These are phyloP conservation scores for Diaporthe citriasiana DNA, from an alignment of 2,329 filamentous ascomycete genomes.

Conservation along the genomic window DNA sequence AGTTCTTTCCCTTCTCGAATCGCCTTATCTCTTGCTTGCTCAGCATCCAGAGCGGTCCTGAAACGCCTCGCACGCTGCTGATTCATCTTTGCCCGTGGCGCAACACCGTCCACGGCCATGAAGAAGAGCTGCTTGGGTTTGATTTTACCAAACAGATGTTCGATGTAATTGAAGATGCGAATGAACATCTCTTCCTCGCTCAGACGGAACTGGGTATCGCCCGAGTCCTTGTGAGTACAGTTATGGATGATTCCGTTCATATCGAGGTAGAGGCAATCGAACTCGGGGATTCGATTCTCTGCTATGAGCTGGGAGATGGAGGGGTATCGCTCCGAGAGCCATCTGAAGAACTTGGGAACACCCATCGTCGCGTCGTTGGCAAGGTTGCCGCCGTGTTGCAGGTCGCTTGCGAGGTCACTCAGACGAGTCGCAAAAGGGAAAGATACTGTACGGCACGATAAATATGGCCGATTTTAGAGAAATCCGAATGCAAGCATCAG, in stretches of 20 bases:
- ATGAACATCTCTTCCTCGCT: conserved; percentile 99
- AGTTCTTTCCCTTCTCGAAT: conserved; percentile 90
- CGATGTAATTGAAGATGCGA: conserved; percentile 99
- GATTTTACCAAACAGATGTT: conserved; percentile 98
- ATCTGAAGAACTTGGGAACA: conserved; percentile 95
- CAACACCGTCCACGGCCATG: conserved; percentile 99
- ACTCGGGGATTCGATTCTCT: conserved; percentile 98
- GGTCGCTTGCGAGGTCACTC: not conserved
- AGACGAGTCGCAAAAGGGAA: conserved; percentile 7
- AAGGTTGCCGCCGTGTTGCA: conserved; percentile 17
- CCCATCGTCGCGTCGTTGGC: conserved; percentile 49
- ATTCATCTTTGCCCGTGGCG: conserved; percentile 99
- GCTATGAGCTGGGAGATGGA: conserved; percentile 98
- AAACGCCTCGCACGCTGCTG: conserved; percentile 97
- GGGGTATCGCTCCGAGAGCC: conserved; percentile 99
- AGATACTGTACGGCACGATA: conserved; percentile 37
- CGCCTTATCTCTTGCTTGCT: conserved; percentile 92
- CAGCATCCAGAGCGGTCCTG: conserved; percentile 91
- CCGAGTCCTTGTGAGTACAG: conserved; percentile 97
- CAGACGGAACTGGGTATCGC: conserved; percentile 91
- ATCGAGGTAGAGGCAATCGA: conserved; percentile 96
- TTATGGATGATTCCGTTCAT: conserved; percentile 99
- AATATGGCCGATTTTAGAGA: conserved; percentile 41
- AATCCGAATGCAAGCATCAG: conserved; percentile 36
- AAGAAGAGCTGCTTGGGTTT: conserved; percentile 99